A percentile compares a stretch with the other conserved stretches of the same genome.
Conservation (phyloP, 768 basidiomycete species). For the Pluteus cervinus region DNA sequence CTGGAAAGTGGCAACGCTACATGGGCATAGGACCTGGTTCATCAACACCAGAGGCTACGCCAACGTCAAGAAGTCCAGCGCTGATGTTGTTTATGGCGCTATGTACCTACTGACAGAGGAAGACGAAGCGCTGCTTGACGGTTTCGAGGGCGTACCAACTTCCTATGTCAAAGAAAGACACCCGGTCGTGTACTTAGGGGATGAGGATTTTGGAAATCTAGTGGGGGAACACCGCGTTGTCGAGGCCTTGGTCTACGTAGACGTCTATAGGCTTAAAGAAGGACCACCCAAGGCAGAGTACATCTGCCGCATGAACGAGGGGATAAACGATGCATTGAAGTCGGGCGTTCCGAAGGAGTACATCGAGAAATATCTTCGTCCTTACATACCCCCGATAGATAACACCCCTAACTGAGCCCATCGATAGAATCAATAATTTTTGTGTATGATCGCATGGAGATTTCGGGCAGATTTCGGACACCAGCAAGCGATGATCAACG, state of each 20-base stretch:
- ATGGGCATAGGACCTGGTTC: slow-evolving; percentile 37
- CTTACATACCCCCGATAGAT: slow-evolving; percentile 31
- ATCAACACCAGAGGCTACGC: slow-evolving; percentile 39
- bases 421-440: neutral
- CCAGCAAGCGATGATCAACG: too few relatives aligned
- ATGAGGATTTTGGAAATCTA: slow-evolving; percentile 10
- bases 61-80: slow-evolving; percentile 33
- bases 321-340: slow-evolving; percentile 32
- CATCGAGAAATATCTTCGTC: slow-evolving; percentile 37
- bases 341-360: slow-evolving; percentile 35
- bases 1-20: neutral
- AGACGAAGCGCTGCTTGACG: slow-evolving; percentile 38
- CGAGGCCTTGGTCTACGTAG: slow-evolving; percentile 35
- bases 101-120: slow-evolving; percentile 33
- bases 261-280: slow-evolving; percentile 23
- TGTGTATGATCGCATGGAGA: too few relatives aligned
- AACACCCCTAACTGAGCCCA: neutral
- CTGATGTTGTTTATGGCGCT: slow-evolving; percentile 36
- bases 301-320: slow-evolving; percentile 39
- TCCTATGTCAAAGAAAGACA: slow-evolving; percentile 33
- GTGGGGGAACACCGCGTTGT: slow-evolving; percentile 10
- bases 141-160: slow-evolving; percentile 32
- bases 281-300: slow-evolving; percentile 35
- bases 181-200: slow-evolving; percentile 19
- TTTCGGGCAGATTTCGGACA: too few relatives aligned